Evolutionary conservation across 1,284 basidiomycete genomes (phyloP), one percentile per base, ranked within the genome.

Genomic region (Ustilago sp.): DNA sequence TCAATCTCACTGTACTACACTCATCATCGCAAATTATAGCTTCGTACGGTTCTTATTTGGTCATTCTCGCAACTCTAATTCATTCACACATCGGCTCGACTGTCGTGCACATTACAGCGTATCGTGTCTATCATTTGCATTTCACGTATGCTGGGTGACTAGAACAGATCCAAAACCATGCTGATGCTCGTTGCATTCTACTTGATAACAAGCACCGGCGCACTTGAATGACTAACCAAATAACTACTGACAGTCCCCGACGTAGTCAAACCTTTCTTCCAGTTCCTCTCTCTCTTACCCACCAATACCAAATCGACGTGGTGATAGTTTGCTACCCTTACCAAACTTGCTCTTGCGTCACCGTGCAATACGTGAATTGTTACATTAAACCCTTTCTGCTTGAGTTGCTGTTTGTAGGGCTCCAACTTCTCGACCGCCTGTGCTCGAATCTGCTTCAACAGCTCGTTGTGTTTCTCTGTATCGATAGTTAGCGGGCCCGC

Each of bases 361-460:
- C 83, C 83, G 69, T 85, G 83, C 7, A 83, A 74, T 12, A 83
- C 77, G 68, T 85, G 83, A 60, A 84, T 70, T 6, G 83, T 85
- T 17, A 82, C 80, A n/a, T 61, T 71, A 69, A 70, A 82, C n/a
- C 83, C 83, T 13, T 57, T 65, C 5, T 66, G 60, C 51, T 77
- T 79, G n/a, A 84, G 68, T 63, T 82, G 70, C 8, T 63, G 35
- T 53, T 78, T 79, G 81, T 85, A 85, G 11, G 83, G 83, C 52
- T 77, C 68, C 50, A 85, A 63, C 39, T 83, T 83, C 45, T 81
- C 75, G 13, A 85, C 56, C 5, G 83, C 83, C 62, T 82, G 79
- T 15, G 70, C 55, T 17, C 83, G 69, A 23, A 85, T 78, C 51
- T 72, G 71, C 56, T 79, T 81, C 19, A 85, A 68, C 50, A 85